Evolutionary conservation across 306 rosid genomes (phyloP), one percentile per base, ranked within the genome.

Genomic region (Senna siamea): DNA sequence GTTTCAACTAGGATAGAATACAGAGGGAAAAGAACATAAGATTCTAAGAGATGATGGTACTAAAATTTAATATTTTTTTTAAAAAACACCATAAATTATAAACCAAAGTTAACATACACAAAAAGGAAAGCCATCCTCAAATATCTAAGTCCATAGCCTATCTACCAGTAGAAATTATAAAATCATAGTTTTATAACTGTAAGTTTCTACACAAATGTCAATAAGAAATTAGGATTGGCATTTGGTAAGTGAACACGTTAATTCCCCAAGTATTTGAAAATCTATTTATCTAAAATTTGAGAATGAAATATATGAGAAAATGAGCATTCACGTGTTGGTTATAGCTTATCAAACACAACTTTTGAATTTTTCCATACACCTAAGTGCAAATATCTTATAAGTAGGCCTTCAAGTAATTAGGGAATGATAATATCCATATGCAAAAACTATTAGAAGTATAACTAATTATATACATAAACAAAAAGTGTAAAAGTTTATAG

Each of bases 121-220:
- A 72, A 32, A 37, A 30, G 57, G 56, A 56, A 64, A 57, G 6
- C 10, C 53, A 60, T 43, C 20, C 70, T 46, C 73, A 66, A 58
- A 58, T 66, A 61, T 66, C 43, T 30, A 10, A 22, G 67, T 38
- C 41, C 52, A 35, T 7, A 52, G 65, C 70, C 11, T 30, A 73
- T 65, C 62, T 9, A 70, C 47, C 23, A 34, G 40, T 56, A 76
- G 51, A 76, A 61, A 76, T 26, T 51, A 77, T 7, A 34, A 71
- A 76, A 57, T 56, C 64, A 41, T 6, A 50, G 54, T 61, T 50
- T 40, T 41, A 28, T 26, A 38, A 19, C 38, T 69, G 20, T 61
- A 40, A 14, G 44, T 62, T 58, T 35, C 11, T 6, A 28, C n/a
- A 63, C 74, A 70, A 48, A 70, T n/a, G n/a, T n/a, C n/a, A n/a